Conservation (phyloP, 371 early-diverging fungal genomes). For the Apophysomyces elegans region DNA sequence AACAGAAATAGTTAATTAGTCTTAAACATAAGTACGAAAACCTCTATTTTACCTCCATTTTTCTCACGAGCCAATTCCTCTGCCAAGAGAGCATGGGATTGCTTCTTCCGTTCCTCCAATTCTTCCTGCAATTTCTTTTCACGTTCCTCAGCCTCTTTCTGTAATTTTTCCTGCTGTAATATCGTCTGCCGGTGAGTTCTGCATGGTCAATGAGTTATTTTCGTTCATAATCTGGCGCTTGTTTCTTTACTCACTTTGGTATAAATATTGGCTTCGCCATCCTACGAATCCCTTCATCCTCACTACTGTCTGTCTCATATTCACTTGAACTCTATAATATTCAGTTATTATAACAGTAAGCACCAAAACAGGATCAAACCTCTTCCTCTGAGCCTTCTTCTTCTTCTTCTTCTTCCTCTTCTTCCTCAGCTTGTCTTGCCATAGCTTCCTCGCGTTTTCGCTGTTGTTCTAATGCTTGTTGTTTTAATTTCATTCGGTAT, state of each 20-base stretch:
- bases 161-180: conserved; percentile 62
- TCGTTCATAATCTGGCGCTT: too few relatives aligned
- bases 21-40: background rate
- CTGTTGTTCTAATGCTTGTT: conserved; percentile 39
- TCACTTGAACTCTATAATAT: conserved; percentile 56
- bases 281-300: conserved; percentile 50
- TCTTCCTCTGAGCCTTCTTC: conserved; percentile 34
- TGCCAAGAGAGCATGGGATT: conserved; percentile 78
- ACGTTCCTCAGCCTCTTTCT: conserved; percentile 65
- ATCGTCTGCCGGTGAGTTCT: conserved; percentile 70
- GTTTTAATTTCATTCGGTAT: conserved; percentile 50
- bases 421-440: conserved; percentile 29
- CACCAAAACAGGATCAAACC: conserved; percentile 6
- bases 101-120: conserved; percentile 68
- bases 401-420: conserved; percentile 39
- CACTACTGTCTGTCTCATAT: conserved; percentile 66
- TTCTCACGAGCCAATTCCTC: conserved; percentile 64
- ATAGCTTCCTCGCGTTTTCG: conserved; percentile 22
- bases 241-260: conserved; percentile 61
- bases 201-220: too few relatives aligned
- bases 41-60: conserved; percentile 26
- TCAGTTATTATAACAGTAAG: background rate
- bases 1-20: background rate
- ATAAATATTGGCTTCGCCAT: conserved; percentile 85
- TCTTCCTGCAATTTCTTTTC: conserved; percentile 54